Evolutionary conservation across 352 stramenopile genomes (phyloP), one percentile per base, ranked within the genome.

Genomic region (Pythium oligandrum): DNA sequence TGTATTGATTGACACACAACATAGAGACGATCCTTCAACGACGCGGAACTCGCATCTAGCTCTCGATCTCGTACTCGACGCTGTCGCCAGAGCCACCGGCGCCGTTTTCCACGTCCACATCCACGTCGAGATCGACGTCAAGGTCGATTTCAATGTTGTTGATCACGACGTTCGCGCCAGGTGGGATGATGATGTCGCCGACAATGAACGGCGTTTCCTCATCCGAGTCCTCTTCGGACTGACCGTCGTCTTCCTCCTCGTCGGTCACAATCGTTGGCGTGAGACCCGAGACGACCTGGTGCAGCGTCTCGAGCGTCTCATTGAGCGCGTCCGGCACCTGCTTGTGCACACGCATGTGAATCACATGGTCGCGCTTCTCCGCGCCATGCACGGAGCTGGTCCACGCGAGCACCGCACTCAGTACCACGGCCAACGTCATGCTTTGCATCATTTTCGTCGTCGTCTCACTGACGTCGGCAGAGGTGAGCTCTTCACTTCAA

Each of bases 91-190:
- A 47, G 8, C 49, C n/a, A 42, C 17, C 17, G 17, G 48, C 51
- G 10, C 40, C 33, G 32, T 44, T 42, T n/a, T 57, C 43, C n/a
- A 50, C 30, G 26, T 50, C 51, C 12, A 50, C 34, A 35, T 57
- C 51, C 26, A 57, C 35, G 32, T 57, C 51, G 32, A 57, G 26
- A 10, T 53, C 48, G 4, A 53, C 26, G 32, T 51, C 32, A 6
- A 51, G n/a, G 32, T 51, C 45, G n/a, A 51, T 33, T 31, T 51
- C 45, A 6, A 51, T 33, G 48, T 53, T 53, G 40, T 56, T 49
- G 40, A 48, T 48, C 7, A 56, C 40, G 12, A 42, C 36, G 1
- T 17, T 26, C 11, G 35, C 48, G 12, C 43, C 43, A 9, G 51
- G 32, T 26, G 40, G 34, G 10, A n/a, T 42, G 3, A 50, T n/a